These are phyloP conservation scores for Debaryomycetaceae sp. DNA, from an alignment of 1,139 yeast genomes.

Conservation along the genomic window DNA sequence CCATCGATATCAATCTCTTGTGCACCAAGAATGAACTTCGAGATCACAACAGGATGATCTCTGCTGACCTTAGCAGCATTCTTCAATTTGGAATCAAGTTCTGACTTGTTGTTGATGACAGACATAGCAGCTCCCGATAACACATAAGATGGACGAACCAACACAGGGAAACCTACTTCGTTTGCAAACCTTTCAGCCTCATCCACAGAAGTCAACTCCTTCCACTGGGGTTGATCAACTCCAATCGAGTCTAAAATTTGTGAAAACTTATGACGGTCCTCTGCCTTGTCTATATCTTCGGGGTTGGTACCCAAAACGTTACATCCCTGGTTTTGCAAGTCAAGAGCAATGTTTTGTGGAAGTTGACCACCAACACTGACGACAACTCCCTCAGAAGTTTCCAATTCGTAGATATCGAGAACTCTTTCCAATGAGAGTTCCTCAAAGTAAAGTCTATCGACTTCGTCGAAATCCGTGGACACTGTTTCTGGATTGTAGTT, in stretches of 20 bases:
- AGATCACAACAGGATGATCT: slow-evolving; percentile 95
- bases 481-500: slow-evolving; percentile 99
- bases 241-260: slow-evolving; percentile 86
- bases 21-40: slow-evolving; percentile 93
- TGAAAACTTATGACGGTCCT: slow-evolving; percentile 97
- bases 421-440: slow-evolving; percentile 94
- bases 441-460: slow-evolving; percentile 93
- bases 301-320: slow-evolving; percentile 93
- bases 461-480: slow-evolving; percentile 97
- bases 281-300: slow-evolving; percentile 93
- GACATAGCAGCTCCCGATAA: slow-evolving; percentile 99
- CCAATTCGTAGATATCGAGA: slow-evolving; percentile 93
- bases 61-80: slow-evolving; percentile 90
- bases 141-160: slow-evolving; percentile 96
- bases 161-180: slow-evolving; percentile 88
- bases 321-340: slow-evolving; percentile 79
- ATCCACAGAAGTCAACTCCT: slow-evolving; percentile 79
- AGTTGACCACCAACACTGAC: slow-evolving; percentile 98
- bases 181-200: slow-evolving; percentile 87
- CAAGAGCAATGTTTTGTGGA: slow-evolving; percentile 93
- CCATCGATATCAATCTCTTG: slow-evolving; percentile 97
- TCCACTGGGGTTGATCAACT: slow-evolving; percentile 97
- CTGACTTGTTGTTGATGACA: slow-evolving; percentile 74
- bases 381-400: slow-evolving; percentile 84
- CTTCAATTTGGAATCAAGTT: slow-evolving; percentile 74